These are phyloP conservation scores for Fraxinus greggii DNA, from an alignment of 305 asterid species.

Conservation along the genomic window DNA sequence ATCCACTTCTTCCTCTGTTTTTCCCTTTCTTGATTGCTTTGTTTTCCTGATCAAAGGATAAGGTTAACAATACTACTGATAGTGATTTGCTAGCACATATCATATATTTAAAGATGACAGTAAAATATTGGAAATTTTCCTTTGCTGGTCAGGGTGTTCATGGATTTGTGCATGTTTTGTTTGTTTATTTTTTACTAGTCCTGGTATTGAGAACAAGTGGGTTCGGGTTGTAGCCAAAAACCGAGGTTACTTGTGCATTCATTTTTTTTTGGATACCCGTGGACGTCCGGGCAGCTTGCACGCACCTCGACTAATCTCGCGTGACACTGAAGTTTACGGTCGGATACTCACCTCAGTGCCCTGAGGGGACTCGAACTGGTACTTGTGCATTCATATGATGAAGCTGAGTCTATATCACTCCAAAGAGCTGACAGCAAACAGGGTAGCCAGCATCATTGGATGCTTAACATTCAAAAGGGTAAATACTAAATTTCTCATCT, in stretches of 20 bases:
- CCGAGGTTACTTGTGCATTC: background rate
- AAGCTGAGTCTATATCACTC: background rate
- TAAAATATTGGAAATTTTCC: background rate
- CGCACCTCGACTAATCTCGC: too few species aligned
- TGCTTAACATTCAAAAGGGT: background rate
- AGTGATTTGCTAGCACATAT: background rate
- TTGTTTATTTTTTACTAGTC: background rate
- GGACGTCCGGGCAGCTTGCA: too few species aligned
- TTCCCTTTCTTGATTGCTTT: background rate
- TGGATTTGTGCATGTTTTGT: background rate
- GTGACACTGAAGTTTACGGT: too few species aligned
- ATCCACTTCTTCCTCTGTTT: background rate
- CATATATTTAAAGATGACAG: background rate
- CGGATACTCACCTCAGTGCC: too few species aligned
- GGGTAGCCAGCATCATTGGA: background rate
- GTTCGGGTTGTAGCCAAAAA: background rate
- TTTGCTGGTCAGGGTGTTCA: background rate
- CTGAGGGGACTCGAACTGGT: too few species aligned
- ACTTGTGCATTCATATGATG: background rate
- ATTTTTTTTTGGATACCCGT: too few species aligned
- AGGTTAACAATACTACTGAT: background rate
- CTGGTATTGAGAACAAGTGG: background rate
- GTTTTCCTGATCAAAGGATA: background rate
- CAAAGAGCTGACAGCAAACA: background rate
- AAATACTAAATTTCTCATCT: background rate